These are phyloP conservation scores for Helianthus annuus DNA, from an alignment of 129 eudicot genomes.

Conservation along the genomic window HanXRQr2.0-SUNRISE NC_035448.2:103746665-103747164, in stretches of 20 bases:
- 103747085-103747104: slow-evolving; percentile 35
- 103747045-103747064: slow-evolving; percentile 52
- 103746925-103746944: too few relatives aligned
- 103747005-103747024: slow-evolving; percentile 56
- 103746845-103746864: too few relatives aligned
- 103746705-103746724: background rate
- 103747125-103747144: background rate
- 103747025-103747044: slow-evolving; percentile 41
- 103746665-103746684: background rate
- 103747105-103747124: slow-evolving; percentile 27
- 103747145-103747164: slow-evolving; percentile 36
- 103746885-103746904: too few relatives aligned
- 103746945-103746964: background rate
- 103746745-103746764: slow-evolving; percentile 61
- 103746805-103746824: background rate
- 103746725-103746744: slow-evolving; percentile 41
- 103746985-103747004: slow-evolving; percentile 39
- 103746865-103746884: too few relatives aligned
- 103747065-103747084: slow-evolving; percentile 43
- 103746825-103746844: background rate
- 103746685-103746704: background rate
- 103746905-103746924: too few relatives aligned
- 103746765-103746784: slow-evolving; percentile 50
- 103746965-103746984: background rate
- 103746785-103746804: slow-evolving; percentile 59